A percentile compares a stretch with the other conserved stretches of the same genome.
phyloP scores from a whole-genome alignment of 352 stramenopile genomes.

The Thalassiosira mediterranea region DNA sequence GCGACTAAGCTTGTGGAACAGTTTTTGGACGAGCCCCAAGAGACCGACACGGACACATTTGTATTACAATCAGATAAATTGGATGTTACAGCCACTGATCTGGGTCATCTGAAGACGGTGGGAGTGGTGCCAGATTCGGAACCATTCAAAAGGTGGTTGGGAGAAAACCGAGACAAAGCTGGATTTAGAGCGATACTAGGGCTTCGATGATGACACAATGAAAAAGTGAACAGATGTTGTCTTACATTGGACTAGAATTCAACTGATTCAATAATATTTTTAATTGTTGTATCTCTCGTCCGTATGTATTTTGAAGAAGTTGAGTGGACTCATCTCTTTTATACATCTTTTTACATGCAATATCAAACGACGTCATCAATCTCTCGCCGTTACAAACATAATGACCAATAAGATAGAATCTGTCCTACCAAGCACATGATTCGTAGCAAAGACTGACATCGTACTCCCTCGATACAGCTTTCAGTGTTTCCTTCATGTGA shows the following conservation, averaged over 20 bases:
- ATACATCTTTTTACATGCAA: too few relatives aligned
- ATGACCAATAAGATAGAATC: too few relatives aligned
- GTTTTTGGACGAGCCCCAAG: slow-evolving; percentile 30
- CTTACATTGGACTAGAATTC: too few relatives aligned
- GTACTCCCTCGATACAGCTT: slow-evolving; percentile 46
- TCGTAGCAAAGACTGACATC: slow-evolving; percentile 42
- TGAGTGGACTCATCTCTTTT: too few relatives aligned
- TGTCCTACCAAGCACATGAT: slow-evolving; percentile 63
- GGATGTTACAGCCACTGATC: slow-evolving; percentile 55
- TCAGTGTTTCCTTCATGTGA: slow-evolving; percentile 33
- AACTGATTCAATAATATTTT: too few relatives aligned
- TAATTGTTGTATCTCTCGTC: too few relatives aligned
- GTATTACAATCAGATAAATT: slow-evolving; percentile 42
- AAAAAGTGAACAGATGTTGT: too few relatives aligned
- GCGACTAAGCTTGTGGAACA: slow-evolving; percentile 46
- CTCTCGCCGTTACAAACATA: too few relatives aligned
- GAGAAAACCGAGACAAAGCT: slow-evolving; percentile 60
- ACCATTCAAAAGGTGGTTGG: slow-evolving; percentile 59
- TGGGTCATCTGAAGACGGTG: slow-evolving; percentile 66
- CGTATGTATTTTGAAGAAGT: too few relatives aligned
- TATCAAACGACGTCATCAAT: too few relatives aligned
- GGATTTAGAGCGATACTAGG: slow-evolving; percentile 67
- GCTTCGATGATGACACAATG: slow-evolving; percentile 54
- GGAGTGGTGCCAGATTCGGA: slow-evolving; percentile 54
- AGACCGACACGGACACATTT: not conserved